Percentiles rank a stretch among this genome's conserved stretches.
Conservation (phyloP, 108 stramenopile genomes). For the Seminavis robusta region DNA sequence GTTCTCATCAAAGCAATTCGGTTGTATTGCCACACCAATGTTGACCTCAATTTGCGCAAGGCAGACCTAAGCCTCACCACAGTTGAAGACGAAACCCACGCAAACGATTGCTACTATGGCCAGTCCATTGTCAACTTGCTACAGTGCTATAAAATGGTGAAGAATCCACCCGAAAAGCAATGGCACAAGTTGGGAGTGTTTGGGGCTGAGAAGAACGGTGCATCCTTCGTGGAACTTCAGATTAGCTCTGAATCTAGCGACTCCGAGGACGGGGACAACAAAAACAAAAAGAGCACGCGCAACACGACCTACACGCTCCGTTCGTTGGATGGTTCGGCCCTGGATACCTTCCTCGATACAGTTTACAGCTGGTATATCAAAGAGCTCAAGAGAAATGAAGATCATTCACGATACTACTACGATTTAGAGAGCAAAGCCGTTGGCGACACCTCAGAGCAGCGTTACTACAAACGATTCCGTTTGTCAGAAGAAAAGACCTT, state of each 20-base stretch:
- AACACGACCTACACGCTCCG: constrained; percentile 14
- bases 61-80: constrained; percentile 31
- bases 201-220: constrained; percentile 9
- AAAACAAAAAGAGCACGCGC: constrained; percentile 5
- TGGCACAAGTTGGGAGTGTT: constrained; percentile 31
- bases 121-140: constrained; percentile 23
- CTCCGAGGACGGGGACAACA: constrained; percentile 14
- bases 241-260: too few species aligned
- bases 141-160: constrained; percentile 38
- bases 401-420: constrained; percentile 43
- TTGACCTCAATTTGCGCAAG: constrained; percentile 12
- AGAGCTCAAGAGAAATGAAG: constrained; percentile 31
- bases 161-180: constrained; percentile 25
- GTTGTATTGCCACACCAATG: constrained; percentile 34
- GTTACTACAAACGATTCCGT: constrained; percentile 55
- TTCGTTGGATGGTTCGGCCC: constrained; percentile 18
- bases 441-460: constrained; percentile 3
- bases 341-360: constrained; percentile 45
- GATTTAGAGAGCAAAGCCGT: too few species aligned
- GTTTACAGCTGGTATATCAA: constrained; percentile 46
- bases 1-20: constrained; percentile 47
- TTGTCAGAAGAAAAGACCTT: constrained; percentile 76
- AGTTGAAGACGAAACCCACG: constrained; percentile 18
- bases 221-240: constrained; percentile 1
- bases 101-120: constrained; percentile 18